Evolutionary conservation across 1,284 basidiomycete genomes (phyloP), one percentile per base, ranked within the genome.

Genomic region (Ustilago tritici): DNA sequence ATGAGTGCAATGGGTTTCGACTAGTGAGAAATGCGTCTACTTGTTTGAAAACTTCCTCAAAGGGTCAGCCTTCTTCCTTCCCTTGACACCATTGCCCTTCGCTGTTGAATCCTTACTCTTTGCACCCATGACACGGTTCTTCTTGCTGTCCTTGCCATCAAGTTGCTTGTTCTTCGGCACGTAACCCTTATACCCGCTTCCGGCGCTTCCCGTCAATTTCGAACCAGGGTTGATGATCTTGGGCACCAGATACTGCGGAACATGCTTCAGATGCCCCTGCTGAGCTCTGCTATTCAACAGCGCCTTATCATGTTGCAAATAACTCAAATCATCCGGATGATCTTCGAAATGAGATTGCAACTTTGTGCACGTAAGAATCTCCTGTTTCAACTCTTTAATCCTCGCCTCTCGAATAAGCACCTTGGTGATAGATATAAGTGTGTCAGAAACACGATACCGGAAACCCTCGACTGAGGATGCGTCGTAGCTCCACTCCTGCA

Each of bases 271-370:
- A 84, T 99, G 96, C 1, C 34, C 19, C 28, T 80, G 76, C 84
- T 95, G 94, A 11, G 95, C 89, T 46, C 95, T 89, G 23, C 92
- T 92, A 0, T 94, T 93, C 83, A 96, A 93, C 12, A 98, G 88
- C 2, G 95, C 92, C 79, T 95, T 95, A 87, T 99, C 97, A 87
- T 99, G 97, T 7, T 94, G 91, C 36, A 99, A 88, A 85, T 92
- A 98, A 61, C 95, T 94, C 19, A 98, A 89, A 84, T 98, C 96
- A 9, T 94, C 89, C 0, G 97, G 97, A 84, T 99, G 96, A 82
- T 98, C 95, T 82, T 98, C 95, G 74, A 99, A 99, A 87, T 99
- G 96, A 2, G 95, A 93, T 93, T 97, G 82, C 65, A 99, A 90
- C 87, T 96, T 98, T 81, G 97, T 94, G 56, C 93, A 95, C 85